Evolutionary conservation across 1,139 yeast species (phyloP).

Genomic region (Diutina rugosa): DNA sequence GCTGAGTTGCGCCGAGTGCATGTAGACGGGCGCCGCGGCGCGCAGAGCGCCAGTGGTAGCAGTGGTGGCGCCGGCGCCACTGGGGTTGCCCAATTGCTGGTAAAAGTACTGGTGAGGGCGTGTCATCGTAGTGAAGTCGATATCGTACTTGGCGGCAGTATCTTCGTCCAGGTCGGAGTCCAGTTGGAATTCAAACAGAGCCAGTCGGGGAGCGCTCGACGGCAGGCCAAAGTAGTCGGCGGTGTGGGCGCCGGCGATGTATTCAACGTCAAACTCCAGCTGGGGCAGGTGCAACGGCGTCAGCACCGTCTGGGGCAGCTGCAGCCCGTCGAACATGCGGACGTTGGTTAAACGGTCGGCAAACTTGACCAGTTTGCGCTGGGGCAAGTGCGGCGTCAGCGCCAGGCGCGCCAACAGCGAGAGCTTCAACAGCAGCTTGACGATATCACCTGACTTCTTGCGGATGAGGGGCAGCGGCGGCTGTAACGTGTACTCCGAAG

Average conservation of each 20-base stretch:
- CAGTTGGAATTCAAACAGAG: neutral
- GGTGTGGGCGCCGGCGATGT: neutral
- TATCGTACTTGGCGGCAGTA: neutral
- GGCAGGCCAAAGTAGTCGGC: neutral
- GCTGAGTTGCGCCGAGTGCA: neutral
- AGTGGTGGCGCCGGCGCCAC: neutral
- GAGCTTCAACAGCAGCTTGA: conserved; percentile 1
- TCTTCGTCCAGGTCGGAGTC: neutral
- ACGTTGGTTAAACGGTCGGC: conserved; percentile 1
- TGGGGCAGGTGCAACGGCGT: conserved; percentile 1
- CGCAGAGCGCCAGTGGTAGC: neutral
- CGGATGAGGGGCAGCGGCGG: neutral
- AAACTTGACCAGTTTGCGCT: conserved; percentile 1
- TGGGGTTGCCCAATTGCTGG: neutral
- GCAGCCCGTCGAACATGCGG: neutral
- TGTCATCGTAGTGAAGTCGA: neutral
- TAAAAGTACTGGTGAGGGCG: conserved; percentile 2
- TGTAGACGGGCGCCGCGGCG: neutral
- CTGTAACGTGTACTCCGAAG: neutral
- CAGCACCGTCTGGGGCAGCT: neutral
- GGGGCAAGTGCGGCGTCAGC: neutral
- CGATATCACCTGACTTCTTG: neutral
- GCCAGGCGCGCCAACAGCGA: neutral
- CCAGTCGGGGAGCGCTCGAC: neutral
- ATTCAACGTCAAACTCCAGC: conserved; percentile 1